These are phyloP conservation scores for Ailanthus altissimus DNA, from an alignment of 345 rosid genomes.

Conservation along the genomic window DNA sequence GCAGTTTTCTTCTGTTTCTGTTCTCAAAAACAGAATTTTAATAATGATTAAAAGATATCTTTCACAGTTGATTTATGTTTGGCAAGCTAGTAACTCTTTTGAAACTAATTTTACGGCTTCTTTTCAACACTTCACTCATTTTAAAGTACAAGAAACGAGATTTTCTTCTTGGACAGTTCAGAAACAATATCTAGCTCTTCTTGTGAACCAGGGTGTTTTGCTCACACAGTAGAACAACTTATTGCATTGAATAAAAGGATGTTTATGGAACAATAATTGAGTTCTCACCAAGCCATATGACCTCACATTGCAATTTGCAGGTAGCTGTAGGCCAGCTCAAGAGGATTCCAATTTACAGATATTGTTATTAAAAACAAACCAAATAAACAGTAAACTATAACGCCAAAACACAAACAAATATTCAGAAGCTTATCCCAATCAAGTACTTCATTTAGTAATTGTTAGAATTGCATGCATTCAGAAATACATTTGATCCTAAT, in stretches of 20 bases:
- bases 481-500: neutral
- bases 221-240: neutral
- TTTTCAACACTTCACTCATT: neutral
- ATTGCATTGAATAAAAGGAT: neutral
- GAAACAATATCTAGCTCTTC: neutral
- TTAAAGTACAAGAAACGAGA: neutral
- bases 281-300: neutral
- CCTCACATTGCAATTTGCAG: neutral
- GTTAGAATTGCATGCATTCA: neutral
- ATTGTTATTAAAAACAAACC: neutral
- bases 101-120: neutral
- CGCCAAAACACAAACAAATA: neutral
- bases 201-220: neutral
- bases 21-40: constrained; percentile 7
- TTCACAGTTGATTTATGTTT: neutral
- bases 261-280: neutral
- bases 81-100: neutral
- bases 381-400: neutral
- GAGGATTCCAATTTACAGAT: neutral
- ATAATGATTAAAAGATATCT: neutral
- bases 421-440: neutral
- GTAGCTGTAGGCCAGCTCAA: neutral
- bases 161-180: neutral
- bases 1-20: neutral
- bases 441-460: neutral